Evolutionary conservation across 2,329 filamentous ascomycete genomes (phyloP).

Genomic region (Pestalotiopsis sp.): DNA sequence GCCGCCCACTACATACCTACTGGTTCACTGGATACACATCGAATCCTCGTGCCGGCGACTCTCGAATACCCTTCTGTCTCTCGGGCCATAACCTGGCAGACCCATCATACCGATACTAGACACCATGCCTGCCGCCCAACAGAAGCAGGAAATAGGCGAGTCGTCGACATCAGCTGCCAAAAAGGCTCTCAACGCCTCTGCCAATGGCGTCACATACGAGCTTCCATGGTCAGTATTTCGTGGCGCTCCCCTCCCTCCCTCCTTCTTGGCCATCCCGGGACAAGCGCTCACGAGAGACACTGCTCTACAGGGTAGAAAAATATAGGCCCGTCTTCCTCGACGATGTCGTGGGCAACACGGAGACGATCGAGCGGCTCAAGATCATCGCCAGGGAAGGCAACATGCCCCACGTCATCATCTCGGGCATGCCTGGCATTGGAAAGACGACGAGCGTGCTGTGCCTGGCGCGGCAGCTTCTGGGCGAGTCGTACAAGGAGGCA

Average conservation of each 20-base stretch:
- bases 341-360: constrained; percentile 96
- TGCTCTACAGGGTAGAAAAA: constrained; percentile 82
- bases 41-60: neutral
- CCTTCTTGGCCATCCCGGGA: neutral
- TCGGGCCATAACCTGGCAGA: neutral
- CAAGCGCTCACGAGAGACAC: neutral
- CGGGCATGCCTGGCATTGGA: constrained; percentile 98
- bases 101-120: constrained; percentile 12
- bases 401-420: constrained; percentile 99
- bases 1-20: neutral
- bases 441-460: constrained; percentile 97
- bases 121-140: constrained; percentile 48
- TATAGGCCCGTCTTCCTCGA: constrained; percentile 94
- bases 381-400: constrained; percentile 99
- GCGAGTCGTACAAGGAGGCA: constrained; percentile 94
- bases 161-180: constrained; percentile 63
- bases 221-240: constrained; percentile 69
- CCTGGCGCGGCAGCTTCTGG: constrained; percentile 86
- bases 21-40: neutral
- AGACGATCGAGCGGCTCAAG: constrained; percentile 95
- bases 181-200: constrained; percentile 51
- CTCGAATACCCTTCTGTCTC: neutral
- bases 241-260: neutral
- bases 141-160: constrained; percentile 57
- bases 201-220: constrained; percentile 67